A percentile compares a stretch with the other conserved stretches of the same genome.
These are phyloP conservation scores for Populus pruinosa DNA, from an alignment of 345 rosid species.

Conservation along the genomic window DNA sequence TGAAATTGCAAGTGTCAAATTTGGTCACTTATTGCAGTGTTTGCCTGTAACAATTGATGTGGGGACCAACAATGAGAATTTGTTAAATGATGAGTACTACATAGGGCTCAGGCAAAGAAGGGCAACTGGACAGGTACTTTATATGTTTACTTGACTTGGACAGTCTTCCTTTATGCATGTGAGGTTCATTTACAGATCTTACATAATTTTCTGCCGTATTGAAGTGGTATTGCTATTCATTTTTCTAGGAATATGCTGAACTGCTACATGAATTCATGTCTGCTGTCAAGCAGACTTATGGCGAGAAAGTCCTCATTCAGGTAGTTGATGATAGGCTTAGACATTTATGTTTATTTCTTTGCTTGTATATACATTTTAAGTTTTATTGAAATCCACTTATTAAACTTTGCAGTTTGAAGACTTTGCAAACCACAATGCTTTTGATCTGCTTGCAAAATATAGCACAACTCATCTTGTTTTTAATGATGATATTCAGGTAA, in stretches of 20 bases:
- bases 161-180: conserved; percentile 6
- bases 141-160: not conserved
- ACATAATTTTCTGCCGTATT: conserved; percentile 7
- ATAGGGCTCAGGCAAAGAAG: conserved; percentile 93
- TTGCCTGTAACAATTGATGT: conserved; percentile 96
- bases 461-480: conserved; percentile 93
- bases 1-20: not conserved
- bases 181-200: conserved; percentile 3
- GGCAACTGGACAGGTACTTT: conserved; percentile 82
- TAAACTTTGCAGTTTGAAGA: conserved; percentile 75
- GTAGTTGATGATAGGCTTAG: conserved; percentile 32
- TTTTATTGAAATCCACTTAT: not conserved
- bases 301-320: conserved; percentile 94
- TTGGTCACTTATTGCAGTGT: conserved; percentile 53
- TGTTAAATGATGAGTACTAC: conserved; percentile 89
- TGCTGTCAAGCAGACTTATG: conserved; percentile 89
- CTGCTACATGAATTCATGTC: conserved; percentile 90
- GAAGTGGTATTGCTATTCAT: conserved; percentile 19
- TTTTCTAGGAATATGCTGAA: conserved; percentile 78
- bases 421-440: conserved; percentile 98
- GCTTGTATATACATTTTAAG: not conserved
- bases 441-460: conserved; percentile 79
- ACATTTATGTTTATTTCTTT: not conserved
- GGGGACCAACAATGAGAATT: conserved; percentile 88
- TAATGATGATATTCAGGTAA: conserved; percentile 97